Conservation (phyloP, 495 filamentous ascomycete genomes). For the Achaetomiella virescens region DNA sequence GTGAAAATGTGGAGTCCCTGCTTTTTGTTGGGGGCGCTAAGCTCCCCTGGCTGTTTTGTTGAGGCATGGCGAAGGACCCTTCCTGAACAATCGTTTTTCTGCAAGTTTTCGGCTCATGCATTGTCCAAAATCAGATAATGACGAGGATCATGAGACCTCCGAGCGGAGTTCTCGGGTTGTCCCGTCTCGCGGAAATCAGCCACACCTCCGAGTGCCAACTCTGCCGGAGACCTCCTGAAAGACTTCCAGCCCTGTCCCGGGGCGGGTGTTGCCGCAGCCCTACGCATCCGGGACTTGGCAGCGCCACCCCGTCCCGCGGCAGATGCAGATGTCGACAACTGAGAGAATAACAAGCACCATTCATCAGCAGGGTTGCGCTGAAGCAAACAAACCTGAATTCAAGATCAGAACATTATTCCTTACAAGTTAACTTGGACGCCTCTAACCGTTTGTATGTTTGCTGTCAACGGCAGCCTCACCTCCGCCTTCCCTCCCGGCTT, state of each 20-base stretch:
- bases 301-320: background rate
- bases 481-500: too few species aligned
- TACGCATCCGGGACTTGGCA: background rate
- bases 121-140: background rate
- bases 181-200: background rate
- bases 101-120: constrained; percentile 1
- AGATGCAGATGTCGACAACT: background rate
- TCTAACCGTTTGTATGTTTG: too few species aligned
- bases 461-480: too few species aligned
- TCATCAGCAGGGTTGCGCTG: background rate
- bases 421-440: too few species aligned
- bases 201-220: background rate
- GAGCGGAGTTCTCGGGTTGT: background rate
- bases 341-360: background rate
- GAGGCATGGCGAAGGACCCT: background rate
- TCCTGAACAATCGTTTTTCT: background rate
- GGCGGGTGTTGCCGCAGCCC: constrained; percentile 2
- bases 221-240: background rate
- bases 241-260: background rate
- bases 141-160: too few species aligned
- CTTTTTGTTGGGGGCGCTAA: constrained; percentile 18
- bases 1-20: background rate
- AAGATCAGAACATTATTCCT: too few species aligned
- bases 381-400: too few species aligned
- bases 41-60: constrained; percentile 9